Percentiles rank a stretch among this genome's conserved stretches.
These are phyloP conservation scores for Syncephalis plumigaleata DNA, from an alignment of 371 early-diverging fungal genomes.

Conservation along the genomic window DNA sequence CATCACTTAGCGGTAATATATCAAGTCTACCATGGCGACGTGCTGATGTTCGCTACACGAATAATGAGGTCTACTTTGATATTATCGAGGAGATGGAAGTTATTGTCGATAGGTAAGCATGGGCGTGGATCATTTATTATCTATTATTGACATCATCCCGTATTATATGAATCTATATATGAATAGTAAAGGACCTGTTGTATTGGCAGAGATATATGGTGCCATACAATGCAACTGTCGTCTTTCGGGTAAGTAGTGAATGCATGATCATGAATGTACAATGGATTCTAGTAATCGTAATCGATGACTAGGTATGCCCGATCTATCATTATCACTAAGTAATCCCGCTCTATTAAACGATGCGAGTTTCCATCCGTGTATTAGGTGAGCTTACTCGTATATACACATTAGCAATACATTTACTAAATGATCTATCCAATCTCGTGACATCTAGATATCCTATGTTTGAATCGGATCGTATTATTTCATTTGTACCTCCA, in stretches of 20 bases:
- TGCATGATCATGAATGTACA: no score
- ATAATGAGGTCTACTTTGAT: conserved; percentile 89
- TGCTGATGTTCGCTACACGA: conserved; percentile 70
- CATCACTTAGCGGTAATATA: conserved; percentile 28
- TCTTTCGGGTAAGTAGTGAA: conserved; percentile 52
- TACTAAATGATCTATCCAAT: no score
- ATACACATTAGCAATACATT: neutral
- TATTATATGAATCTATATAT: neutral
- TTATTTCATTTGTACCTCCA: conserved; percentile 83
- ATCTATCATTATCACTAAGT: conserved; percentile 52
- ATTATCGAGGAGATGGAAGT: conserved; percentile 77
- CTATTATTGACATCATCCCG: neutral
- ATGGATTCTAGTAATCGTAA: no score
- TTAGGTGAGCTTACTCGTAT: conserved; percentile 23
- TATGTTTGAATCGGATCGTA: conserved; percentile 63
- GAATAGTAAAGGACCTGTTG: conserved; percentile 42
- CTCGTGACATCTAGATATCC: no score
- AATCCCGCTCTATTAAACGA: conserved; percentile 62
- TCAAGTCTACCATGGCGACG: conserved; percentile 78
- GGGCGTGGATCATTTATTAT: neutral
- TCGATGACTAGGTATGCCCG: conserved; percentile 55
- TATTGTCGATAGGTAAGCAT: conserved; percentile 48
- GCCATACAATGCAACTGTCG: conserved; percentile 50
- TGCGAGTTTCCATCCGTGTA: conserved; percentile 80
- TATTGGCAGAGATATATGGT: conserved; percentile 67